Evolutionary conservation across 805 yeast genomes (phyloP).

Genomic region (Candida nitratophila): DNA sequence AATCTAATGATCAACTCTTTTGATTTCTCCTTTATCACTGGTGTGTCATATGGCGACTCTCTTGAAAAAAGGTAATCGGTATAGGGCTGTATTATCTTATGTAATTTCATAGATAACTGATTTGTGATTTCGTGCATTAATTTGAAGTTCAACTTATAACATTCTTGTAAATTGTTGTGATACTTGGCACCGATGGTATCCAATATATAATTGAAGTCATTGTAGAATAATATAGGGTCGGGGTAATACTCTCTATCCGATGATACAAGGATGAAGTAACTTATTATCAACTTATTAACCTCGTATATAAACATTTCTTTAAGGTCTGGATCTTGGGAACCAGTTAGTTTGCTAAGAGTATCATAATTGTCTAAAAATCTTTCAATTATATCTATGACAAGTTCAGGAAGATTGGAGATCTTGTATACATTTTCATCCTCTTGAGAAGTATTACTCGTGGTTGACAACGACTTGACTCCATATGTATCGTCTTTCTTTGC

Average conservation of each 20-base stretch:
- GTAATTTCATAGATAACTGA: conserved; percentile 4
- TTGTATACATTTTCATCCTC: conserved; percentile 8
- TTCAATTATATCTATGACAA: conserved; percentile 10
- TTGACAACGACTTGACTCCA: conserved; percentile 14
- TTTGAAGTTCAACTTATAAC: conserved; percentile 16
- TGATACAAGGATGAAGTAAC: conserved; percentile 21
- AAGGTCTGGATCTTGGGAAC: conserved; percentile 12
- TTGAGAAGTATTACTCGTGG: not conserved
- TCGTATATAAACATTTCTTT: conserved; percentile 15
- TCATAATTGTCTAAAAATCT: conserved; percentile 13
- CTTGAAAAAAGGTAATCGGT: conserved; percentile 11
- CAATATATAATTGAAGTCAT: conserved; percentile 22
- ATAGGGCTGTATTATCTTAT: conserved; percentile 9
- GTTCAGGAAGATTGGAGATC: conserved; percentile 11
- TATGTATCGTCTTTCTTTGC: conserved; percentile 3
- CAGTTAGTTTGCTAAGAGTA: conserved; percentile 8
- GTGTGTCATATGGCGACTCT: conserved; percentile 1
- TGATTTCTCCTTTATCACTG: conserved; percentile 4
- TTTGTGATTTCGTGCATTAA: conserved; percentile 8
- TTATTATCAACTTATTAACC: conserved; percentile 19
- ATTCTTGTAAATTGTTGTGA: conserved; percentile 12
- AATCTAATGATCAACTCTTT: conserved; percentile 7
- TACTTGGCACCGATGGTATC: conserved; percentile 13
- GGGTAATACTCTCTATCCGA: conserved; percentile 13
- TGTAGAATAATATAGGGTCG: conserved; percentile 21